Percentiles rank a stretch among this genome's conserved stretches.
phyloP scores from a whole-genome alignment of 2,329 filamentous ascomycete genomes.

The Sporothrix luriei region DNA sequence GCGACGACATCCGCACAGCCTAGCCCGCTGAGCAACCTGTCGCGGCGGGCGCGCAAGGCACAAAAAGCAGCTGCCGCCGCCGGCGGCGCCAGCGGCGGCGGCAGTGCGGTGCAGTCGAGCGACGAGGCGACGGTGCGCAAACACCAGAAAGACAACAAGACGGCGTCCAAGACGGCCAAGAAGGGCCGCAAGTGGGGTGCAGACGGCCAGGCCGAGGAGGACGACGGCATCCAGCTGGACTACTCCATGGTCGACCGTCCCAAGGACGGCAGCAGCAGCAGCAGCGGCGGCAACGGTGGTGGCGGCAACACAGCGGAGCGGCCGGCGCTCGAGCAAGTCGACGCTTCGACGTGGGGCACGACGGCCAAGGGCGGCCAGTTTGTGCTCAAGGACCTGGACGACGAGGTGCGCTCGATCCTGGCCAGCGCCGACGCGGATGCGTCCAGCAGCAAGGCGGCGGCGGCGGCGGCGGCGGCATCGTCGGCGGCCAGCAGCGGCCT shows the following conservation, averaged over 20 bases:
- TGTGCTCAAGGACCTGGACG: conserved; percentile 86
- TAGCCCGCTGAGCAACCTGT: conserved; percentile 75
- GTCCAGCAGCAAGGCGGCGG: conserved; percentile 64
- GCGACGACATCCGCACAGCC: conserved; percentile 64
- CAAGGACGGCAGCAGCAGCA: conserved; percentile 53
- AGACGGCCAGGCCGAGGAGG: conserved; percentile 83
- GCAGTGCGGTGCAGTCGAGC: conserved; percentile 68
- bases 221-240: conserved; percentile 77
- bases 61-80: conserved; percentile 51
- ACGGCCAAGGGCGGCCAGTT: conserved; percentile 95
- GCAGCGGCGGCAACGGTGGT: too few relatives aligned
- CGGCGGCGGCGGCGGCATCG: conserved; percentile 48
- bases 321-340: conserved; percentile 70
- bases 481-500: conserved; percentile 61
- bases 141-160: conserved; percentile 50
- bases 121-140: conserved; percentile 70
- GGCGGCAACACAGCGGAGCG: conserved; percentile 40
- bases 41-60: conserved; percentile 73
- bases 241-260: conserved; percentile 71
- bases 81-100: conserved; percentile 57
- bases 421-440: conserved; percentile 62
- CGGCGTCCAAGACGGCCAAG: conserved; percentile 63
- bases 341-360: conserved; percentile 80
- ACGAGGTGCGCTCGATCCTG: conserved; percentile 89
- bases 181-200: conserved; percentile 91